Evolutionary conservation across 805 yeast species (phyloP), one percentile per base, ranked within the genome.

Genomic region (Candida silvicultrix): DNA sequence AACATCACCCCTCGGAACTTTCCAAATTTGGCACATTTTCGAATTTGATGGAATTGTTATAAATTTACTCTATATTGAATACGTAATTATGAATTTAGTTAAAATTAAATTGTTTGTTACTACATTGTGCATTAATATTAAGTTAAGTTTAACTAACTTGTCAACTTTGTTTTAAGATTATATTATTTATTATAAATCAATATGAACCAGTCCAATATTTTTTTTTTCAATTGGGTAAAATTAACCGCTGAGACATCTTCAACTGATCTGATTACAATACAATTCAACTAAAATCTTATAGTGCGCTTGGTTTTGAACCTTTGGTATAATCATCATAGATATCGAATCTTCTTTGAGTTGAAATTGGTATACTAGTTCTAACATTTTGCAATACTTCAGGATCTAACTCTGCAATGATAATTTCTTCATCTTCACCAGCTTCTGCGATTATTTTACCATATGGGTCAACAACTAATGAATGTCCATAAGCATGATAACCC

Each of bases 341-440:
- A n/a, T 84, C 92, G 55, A 80, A 85, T 57, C 95, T 71, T 56
- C 94, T 73, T 65, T 86, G 95, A 21, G 64, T 59, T 20, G 78
- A 73, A 18, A 86, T 78, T 6, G 95, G 95, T 49, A 86, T 83
- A 8, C 81, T 79, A 18, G 66, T 64, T 58, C 96, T 79, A 29
- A 81, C 80, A 22, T 70, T 67, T 2, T 70, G 73, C 45, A 88
- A 70, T 15, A 68, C 63, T 14, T 69, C 78, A 3, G 87, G 85
- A 47, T 84, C 85, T 47, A 89, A 68, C 53, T 80, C 87, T 5
- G 89, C 89, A 57, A 79, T 83, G 5, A 86, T 73, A 50, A 85
- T 82, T 54, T 78, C 86, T 64, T 88, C 95, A 15, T 73, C 82
- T 53, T 83, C 89, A 11, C 85, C 92, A 5, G 95, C 95, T 60